Percentiles rank a stretch among this genome's conserved stretches.
Evolutionary conservation across 805 yeast genomes (phyloP).

Genomic region (Barnettozyma salicaria): DNA sequence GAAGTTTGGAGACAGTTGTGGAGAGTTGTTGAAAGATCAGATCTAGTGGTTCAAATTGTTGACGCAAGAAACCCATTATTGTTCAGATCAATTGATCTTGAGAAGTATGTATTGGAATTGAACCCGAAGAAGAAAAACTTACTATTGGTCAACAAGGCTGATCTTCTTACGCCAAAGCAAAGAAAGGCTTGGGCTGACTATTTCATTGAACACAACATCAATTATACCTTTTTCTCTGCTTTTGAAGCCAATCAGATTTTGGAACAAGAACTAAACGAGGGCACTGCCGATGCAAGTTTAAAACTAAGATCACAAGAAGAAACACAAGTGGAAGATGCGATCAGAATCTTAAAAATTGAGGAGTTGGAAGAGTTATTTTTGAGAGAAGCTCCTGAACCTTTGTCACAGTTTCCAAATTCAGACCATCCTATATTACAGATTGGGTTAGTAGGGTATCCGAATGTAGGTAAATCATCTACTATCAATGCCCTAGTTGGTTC

Average conservation of each 20-base stretch:
- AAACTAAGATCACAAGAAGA: conserved; percentile 15
- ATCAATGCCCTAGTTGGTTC: conserved; percentile 95
- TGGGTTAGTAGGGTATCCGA: conserved; percentile 97
- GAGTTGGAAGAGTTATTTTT: conserved; percentile 80
- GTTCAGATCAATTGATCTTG: conserved; percentile 85
- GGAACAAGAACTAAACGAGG: conserved; percentile 47
- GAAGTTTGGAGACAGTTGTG: conserved; percentile 98
- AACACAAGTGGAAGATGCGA: conserved; percentile 38
- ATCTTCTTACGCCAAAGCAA: conserved; percentile 70
- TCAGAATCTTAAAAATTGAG: conserved; percentile 70
- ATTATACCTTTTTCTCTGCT: conserved; percentile 91
- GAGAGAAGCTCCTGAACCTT: conserved; percentile 67
- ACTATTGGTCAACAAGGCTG: conserved; percentile 89
- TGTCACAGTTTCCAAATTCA: conserved; percentile 49
- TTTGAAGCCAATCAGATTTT: conserved; percentile 70
- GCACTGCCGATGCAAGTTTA: conserved; percentile 5
- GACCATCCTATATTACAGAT: conserved; percentile 67
- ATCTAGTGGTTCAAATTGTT: conserved; percentile 91
- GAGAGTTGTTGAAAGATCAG: conserved; percentile 96
- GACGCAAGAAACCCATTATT: conserved; percentile 93
- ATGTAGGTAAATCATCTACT: conserved; percentile 95
- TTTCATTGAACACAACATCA: conserved; percentile 61
- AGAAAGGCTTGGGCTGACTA: conserved; percentile 84
- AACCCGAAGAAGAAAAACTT: conserved; percentile 73
- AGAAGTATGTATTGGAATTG: conserved; percentile 70